Conservation (phyloP, 2,329 filamentous ascomycete species). For the Purpureocillium lavendulum region DNA sequence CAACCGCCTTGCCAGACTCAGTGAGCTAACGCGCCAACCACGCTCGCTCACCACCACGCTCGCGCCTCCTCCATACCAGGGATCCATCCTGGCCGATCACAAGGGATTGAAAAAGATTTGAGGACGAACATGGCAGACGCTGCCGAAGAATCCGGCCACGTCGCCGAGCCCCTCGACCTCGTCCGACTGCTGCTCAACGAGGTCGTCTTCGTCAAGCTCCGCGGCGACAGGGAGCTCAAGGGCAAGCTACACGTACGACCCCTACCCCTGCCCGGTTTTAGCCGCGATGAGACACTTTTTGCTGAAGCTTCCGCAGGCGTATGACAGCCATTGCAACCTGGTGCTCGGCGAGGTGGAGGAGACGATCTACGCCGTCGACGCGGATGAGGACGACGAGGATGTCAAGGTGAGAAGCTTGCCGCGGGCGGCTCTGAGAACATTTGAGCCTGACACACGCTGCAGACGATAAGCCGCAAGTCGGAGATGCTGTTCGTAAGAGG, state of each 20-base stretch:
- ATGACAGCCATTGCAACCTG: slow-evolving; percentile 97
- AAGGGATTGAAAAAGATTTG: background rate
- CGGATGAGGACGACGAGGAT: slow-evolving; percentile 74
- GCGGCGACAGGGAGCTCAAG: slow-evolving; percentile 91
- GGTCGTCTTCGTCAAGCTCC: slow-evolving; percentile 92
- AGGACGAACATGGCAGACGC: slow-evolving; percentile 64
- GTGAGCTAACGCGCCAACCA: background rate
- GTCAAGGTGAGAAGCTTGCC: slow-evolving; percentile 49
- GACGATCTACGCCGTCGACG: slow-evolving; percentile 89
- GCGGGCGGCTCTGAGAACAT: too few species aligned
- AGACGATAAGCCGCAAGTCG: slow-evolving; percentile 94
- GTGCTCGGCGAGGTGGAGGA: slow-evolving; percentile 95
- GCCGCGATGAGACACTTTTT: background rate
- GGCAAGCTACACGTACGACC: slow-evolving; percentile 79
- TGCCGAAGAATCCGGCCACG: slow-evolving; percentile 63
- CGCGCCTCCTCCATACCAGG: too few species aligned
- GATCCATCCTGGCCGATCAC: too few species aligned
- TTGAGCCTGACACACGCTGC: slow-evolving; percentile 7
- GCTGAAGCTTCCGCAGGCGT: slow-evolving; percentile 56
- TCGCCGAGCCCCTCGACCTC: slow-evolving; percentile 89
- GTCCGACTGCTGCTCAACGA: slow-evolving; percentile 93
- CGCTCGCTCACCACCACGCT: too few species aligned
- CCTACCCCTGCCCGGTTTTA: background rate
- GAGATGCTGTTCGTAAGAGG: slow-evolving; percentile 99
- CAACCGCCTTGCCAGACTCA: background rate